A percentile compares a stretch with the other conserved stretches of the same genome.
These are phyloP conservation scores for Knufia petricola DNA, from an alignment of 2,329 filamentous ascomycete species.

Conservation along the genomic window DNA sequence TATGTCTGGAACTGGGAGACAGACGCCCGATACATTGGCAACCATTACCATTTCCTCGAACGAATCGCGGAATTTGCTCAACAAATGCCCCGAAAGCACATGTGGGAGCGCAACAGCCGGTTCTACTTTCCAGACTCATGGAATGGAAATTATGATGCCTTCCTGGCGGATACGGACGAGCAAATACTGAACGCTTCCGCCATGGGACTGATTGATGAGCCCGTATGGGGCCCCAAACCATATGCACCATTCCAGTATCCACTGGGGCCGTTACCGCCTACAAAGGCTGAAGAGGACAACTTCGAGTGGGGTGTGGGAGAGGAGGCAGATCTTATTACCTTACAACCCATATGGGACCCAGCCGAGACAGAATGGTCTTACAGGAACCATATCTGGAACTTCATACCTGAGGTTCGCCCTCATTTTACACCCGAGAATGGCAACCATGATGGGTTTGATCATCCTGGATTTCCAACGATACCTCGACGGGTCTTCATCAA, in stretches of 20 bases:
- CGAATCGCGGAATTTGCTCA: constrained; percentile 57
- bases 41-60: constrained; percentile 66
- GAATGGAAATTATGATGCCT: constrained; percentile 15
- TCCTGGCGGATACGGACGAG: constrained; percentile 8
- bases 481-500: constrained; percentile 63
- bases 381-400: constrained; percentile 26
- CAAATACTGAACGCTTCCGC: constrained; percentile 34
- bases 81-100: constrained; percentile 57
- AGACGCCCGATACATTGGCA: constrained; percentile 56
- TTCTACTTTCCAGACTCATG: constrained; percentile 58
- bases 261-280: constrained; percentile 53
- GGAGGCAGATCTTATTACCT: constrained; percentile 61
- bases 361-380: constrained; percentile 57
- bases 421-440: constrained; percentile 8
- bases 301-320: constrained; percentile 67
- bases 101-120: constrained; percentile 67
- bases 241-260: constrained; percentile 48
- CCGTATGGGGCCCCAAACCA: constrained; percentile 54
- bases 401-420: constrained; percentile 15
- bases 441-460: constrained; percentile 32
- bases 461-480: constrained; percentile 28
- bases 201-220: constrained; percentile 28
- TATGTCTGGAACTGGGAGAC: constrained; percentile 65
- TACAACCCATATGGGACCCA: constrained; percentile 67
- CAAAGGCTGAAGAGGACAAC: constrained; percentile 49